Percentiles rank a stretch among this genome's conserved stretches.
Evolutionary conservation across 768 basidiomycete species (phyloP).

Genomic region (Tulasnella sp.): DNA sequence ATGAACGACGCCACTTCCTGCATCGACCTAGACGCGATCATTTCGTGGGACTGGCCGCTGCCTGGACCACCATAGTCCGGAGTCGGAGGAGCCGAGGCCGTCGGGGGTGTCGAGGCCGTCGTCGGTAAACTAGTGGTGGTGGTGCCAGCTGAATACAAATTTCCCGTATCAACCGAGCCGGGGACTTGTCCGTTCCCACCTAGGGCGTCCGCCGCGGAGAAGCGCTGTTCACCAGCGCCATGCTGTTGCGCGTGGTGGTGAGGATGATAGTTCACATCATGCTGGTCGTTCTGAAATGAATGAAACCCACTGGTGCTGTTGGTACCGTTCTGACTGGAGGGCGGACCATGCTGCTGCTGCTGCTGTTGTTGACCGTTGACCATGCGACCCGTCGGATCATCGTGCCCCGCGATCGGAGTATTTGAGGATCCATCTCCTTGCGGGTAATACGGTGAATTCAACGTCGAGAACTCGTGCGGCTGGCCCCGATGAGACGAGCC

Average conservation of each 20-base stretch:
- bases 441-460: conserved; percentile 16
- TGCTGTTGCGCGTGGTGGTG: neutral
- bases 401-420: neutral
- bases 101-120: conserved; percentile 17
- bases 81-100: neutral
- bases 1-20: conserved; percentile 3
- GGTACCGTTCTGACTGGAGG: neutral
- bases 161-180: conserved; percentile 8
- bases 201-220: neutral
- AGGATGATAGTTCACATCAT: conserved; percentile 9
- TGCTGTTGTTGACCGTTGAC: conserved; percentile 8
- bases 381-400: neutral
- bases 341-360: neutral
- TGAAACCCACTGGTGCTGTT: neutral
- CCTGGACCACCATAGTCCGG: conserved; percentile 10
- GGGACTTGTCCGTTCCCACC: neutral
- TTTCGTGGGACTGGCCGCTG: neutral
- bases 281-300: conserved; percentile 7
- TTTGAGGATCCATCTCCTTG: neutral
- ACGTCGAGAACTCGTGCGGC: conserved; percentile 3
- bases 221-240: neutral
- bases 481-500: neutral
- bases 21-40: neutral
- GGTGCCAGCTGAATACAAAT: conserved; percentile 17
- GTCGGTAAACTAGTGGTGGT: conserved; percentile 22